phyloP scores from a whole-genome alignment of 352 stramenopile genomes.

The Pilasporangium apinafurcum region DNA sequence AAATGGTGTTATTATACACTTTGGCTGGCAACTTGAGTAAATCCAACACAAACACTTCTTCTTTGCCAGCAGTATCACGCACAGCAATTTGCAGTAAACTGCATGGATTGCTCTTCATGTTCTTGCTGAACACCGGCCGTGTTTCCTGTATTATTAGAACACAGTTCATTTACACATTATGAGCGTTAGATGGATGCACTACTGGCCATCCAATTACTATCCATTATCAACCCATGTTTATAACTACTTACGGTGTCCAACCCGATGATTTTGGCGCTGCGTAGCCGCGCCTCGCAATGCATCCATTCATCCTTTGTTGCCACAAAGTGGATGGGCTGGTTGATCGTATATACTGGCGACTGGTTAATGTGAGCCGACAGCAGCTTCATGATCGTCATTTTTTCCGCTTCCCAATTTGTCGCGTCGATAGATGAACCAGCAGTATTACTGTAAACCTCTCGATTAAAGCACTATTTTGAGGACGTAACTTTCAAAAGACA shows the following conservation, averaged over 20 bases:
- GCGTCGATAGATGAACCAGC: no score
- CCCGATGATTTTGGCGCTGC: conserved; percentile 42
- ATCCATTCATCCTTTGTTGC: conserved; percentile 28
- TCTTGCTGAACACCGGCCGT: conserved; percentile 41
- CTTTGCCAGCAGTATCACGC: conserved; percentile 31
- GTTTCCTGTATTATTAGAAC: conserved; percentile 44
- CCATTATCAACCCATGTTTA: conserved; percentile 6
- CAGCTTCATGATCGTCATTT: conserved; percentile 12
- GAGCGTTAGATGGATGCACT: background rate
- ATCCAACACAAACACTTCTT: conserved; percentile 75
- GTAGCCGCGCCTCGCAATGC: conserved; percentile 41
- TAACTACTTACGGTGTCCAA: conserved; percentile 59
- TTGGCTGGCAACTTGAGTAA: conserved; percentile 44
- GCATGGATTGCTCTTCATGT: conserved; percentile 25
- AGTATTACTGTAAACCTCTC: no score
- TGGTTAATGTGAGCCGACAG: conserved; percentile 42
- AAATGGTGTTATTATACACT: conserved; percentile 55
- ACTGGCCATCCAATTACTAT: no score
- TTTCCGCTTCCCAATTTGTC: background rate
- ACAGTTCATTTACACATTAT: background rate
- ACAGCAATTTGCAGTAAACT: conserved; percentile 65
- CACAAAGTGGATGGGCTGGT: conserved; percentile 47
- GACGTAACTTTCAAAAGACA: no score
- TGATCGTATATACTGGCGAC: conserved; percentile 46
- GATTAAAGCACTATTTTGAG: no score